Evolutionary conservation across 805 yeast species (phyloP).

Genomic region (Priceomyces carsonii): DNA sequence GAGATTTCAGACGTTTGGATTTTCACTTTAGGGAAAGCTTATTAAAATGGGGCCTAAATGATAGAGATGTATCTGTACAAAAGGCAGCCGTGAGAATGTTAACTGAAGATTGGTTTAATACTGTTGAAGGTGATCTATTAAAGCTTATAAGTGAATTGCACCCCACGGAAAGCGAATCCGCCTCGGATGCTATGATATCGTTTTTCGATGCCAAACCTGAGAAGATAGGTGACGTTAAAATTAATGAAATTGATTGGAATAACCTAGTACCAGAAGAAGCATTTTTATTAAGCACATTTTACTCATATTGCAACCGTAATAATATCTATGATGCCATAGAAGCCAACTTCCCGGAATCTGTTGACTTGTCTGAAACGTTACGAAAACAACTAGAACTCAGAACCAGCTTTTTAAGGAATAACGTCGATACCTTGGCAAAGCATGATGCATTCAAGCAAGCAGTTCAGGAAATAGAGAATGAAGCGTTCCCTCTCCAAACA

Average conservation of each 20-base stretch:
- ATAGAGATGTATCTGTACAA: slow-evolving; percentile 74
- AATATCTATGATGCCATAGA: slow-evolving; percentile 59
- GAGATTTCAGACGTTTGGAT: slow-evolving; percentile 55
- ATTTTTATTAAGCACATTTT: slow-evolving; percentile 68
- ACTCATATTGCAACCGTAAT: slow-evolving; percentile 60
- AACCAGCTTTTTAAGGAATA: slow-evolving; percentile 18
- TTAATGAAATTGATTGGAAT: slow-evolving; percentile 69
- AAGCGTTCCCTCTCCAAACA: slow-evolving; percentile 18
- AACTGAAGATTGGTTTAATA: slow-evolving; percentile 68
- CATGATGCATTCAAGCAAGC: slow-evolving; percentile 17
- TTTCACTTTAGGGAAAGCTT: slow-evolving; percentile 62
- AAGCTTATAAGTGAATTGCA: slow-evolving; percentile 72
- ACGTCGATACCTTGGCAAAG: slow-evolving; percentile 19
- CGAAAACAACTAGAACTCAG: slow-evolving; percentile 57
- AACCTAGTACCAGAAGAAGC: slow-evolving; percentile 73
- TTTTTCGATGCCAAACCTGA: slow-evolving; percentile 67
- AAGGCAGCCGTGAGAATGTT: slow-evolving; percentile 73
- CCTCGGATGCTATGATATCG: slow-evolving; percentile 64
- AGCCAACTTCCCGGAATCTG: slow-evolving; percentile 73
- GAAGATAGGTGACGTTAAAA: slow-evolving; percentile 54
- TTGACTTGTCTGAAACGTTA: slow-evolving; percentile 62
- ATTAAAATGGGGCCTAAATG: slow-evolving; percentile 82
- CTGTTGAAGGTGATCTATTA: slow-evolving; percentile 66
- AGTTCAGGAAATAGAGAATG: slow-evolving; percentile 15
- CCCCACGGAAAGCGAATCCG: slow-evolving; percentile 65